Conservation (phyloP, 2,329 filamentous ascomycete genomes). For the Claviceps citrina region DNA sequence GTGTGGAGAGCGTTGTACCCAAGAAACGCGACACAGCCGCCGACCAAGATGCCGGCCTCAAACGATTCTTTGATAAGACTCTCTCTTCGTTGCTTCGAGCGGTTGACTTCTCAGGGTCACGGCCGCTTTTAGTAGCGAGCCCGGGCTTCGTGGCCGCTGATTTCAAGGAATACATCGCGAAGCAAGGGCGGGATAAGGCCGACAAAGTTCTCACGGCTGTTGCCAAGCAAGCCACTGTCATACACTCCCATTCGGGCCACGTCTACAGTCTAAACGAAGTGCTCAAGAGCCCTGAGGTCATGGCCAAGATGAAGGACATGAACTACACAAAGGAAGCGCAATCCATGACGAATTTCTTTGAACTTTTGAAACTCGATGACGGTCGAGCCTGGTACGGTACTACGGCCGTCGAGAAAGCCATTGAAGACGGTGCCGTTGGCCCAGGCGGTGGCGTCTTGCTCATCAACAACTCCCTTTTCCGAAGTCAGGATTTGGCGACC, state of each 20-base stretch:
- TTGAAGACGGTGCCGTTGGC: conserved; percentile 77
- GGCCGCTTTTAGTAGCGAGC: conserved; percentile 70
- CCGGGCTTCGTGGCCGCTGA: conserved; percentile 74
- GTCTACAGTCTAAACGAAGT: conserved; percentile 79
- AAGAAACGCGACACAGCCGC: conserved; percentile 50
- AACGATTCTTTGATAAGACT: conserved; percentile 59
- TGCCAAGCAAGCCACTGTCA: conserved; percentile 49
- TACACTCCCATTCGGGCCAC: conserved; percentile 75
- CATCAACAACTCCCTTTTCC: conserved; percentile 76
- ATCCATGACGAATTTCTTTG: conserved; percentile 72
- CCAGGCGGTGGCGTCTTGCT: conserved; percentile 71
- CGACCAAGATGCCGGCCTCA: conserved; percentile 56
- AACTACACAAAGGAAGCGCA: conserved; percentile 75
- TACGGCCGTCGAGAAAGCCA: conserved; percentile 64
- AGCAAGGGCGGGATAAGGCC: conserved; percentile 37
- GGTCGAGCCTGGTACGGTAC: conserved; percentile 83
- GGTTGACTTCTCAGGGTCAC: conserved; percentile 54
- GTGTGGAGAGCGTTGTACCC: conserved; percentile 49
- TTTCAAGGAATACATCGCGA: conserved; percentile 60
- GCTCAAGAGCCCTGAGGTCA: conserved; percentile 64
- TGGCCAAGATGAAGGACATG: conserved; percentile 64
- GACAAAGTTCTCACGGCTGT: conserved; percentile 57
- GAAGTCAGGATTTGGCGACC: conserved; percentile 61
- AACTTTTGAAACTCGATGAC: conserved; percentile 66
- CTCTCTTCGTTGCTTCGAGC: conserved; percentile 62